Evolutionary conservation across 2,329 filamentous ascomycete genomes (phyloP).

Genomic region (Leptographium galeiforme): DNA sequence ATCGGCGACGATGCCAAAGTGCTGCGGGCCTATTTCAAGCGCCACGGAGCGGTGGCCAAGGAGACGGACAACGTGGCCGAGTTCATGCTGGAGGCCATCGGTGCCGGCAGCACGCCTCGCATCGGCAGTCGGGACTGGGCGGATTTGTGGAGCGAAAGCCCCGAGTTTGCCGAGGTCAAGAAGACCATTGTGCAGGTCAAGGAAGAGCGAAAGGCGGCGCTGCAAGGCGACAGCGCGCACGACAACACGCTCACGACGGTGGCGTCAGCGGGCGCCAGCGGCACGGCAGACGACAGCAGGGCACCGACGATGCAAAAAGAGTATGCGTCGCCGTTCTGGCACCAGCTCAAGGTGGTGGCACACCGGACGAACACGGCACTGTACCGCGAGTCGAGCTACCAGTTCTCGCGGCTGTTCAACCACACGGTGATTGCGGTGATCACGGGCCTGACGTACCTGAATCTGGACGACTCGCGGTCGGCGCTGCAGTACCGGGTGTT

Average conservation of each 20-base stretch:
- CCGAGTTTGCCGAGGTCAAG: conserved; percentile 56
- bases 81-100: conserved; percentile 78
- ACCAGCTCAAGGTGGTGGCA: conserved; percentile 67
- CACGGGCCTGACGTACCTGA: conserved; percentile 66
- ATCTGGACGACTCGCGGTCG: conserved; percentile 60
- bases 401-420: conserved; percentile 77
- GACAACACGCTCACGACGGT: not conserved
- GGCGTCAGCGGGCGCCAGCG: conserved; percentile 17
- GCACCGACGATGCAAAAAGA: conserved; percentile 40
- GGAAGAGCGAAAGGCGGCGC: conserved; percentile 31
- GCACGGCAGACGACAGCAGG: conserved; percentile 26
- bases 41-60: conserved; percentile 45
- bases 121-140: conserved; percentile 68
- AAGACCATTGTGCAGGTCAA: conserved; percentile 55
- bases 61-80: conserved; percentile 50
- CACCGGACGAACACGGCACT: conserved; percentile 62
- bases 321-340: conserved; percentile 66
- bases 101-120: conserved; percentile 58
- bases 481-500: conserved; percentile 80
- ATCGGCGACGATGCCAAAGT: conserved; percentile 62
- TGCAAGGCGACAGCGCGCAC: not conserved
- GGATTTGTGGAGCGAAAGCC: conserved; percentile 62
- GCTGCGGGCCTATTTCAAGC: conserved; percentile 50
- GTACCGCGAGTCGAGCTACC: conserved; percentile 80
- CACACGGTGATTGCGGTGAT: conserved; percentile 67